Base-by-base conservation (phyloP, 2,329 filamentous ascomycete species). In the Sordariomycetes sp. region DNA sequence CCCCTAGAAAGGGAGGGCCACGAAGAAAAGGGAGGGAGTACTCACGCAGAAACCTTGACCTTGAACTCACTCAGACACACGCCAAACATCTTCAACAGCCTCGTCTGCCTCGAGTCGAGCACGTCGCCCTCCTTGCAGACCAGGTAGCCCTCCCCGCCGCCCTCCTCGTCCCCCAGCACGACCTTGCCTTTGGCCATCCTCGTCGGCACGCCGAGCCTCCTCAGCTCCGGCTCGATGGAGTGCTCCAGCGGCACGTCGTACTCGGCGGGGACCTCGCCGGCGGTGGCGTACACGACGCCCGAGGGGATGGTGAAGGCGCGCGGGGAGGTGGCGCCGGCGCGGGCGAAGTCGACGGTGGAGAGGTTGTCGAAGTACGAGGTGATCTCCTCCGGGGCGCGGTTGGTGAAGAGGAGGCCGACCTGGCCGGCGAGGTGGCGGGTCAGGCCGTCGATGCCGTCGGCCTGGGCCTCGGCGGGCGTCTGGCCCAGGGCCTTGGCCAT, bases 401-500 rank as follows among this genome's bases (percentile, higher is more conserved):
- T 88, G 62, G 91, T 96, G 78, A 96, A 93, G 64, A 99, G 80
- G 46, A 99, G 82, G 59, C 94, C 94, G 60, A 97, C 90, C 66
- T 88, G 87, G 68, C 94, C 94, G 64, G 79, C 74, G 56, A 97
- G 79, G 77, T 89, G 82, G 53, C 77, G 76, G 22, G 81, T 76
- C 60, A 97, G 83, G 62, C 76, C 74, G 70, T 89, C 79, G 67
- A 94, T 83, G 69, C 90, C 89, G 52, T 89, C 83, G 65, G 90
- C 88, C 73, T 89, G 82, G 74, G 92, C 90, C 67, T 90, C 88
- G 68, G 89, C 87, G 64, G 85, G 80, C 58, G 79, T 86, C 63
- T 82, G 82, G 69, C 94, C 94, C 28, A 99, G 87, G 59, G 94
- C 92, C 75, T 94, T 93, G 66, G 89, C 86, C 91, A 97, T 97